phyloP scores from a whole-genome alignment of 2,329 filamentous ascomycete genomes.

The Colletotrichum sansevieriae region DNA sequence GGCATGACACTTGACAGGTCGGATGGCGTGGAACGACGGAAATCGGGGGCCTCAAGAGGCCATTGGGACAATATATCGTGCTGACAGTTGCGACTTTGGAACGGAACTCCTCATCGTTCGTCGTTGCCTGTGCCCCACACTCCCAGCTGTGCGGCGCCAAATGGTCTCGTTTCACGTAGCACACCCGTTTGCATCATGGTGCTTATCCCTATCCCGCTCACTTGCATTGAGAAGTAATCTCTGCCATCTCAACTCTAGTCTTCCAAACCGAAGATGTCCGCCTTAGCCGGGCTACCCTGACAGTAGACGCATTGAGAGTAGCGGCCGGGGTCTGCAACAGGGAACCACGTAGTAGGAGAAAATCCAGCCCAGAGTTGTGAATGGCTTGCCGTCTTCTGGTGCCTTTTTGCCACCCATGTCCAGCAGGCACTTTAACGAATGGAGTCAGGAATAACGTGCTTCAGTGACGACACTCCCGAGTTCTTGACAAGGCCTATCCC shows the following conservation, averaged over 20 bases:
- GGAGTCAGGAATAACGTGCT: not conserved
- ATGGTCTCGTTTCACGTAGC: conserved; percentile 37
- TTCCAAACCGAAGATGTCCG: conserved; percentile 20
- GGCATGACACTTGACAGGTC: conserved; percentile 28
- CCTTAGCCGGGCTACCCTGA: conserved; percentile 18
- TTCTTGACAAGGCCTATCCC: conserved; percentile 23
- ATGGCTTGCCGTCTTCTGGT: conserved; percentile 2
- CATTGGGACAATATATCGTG: conserved; percentile 8
- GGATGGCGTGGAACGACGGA: conserved; percentile 12
- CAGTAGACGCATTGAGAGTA: conserved; percentile 19
- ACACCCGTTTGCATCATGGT: conserved; percentile 31
- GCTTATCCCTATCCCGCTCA: conserved; percentile 5
- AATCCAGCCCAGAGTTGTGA: conserved; percentile 7
- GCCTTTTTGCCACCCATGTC: no score
- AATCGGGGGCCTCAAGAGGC: not conserved
- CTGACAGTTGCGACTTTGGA: conserved; percentile 1
- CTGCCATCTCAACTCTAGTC: conserved; percentile 40
- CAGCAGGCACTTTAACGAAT: not conserved
- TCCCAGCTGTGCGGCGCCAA: conserved; percentile 29
- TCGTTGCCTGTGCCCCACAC: not conserved
- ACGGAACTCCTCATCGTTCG: not conserved
- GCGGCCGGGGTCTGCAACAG: conserved; percentile 13
- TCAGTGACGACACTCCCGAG: not conserved
- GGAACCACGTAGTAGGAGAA: conserved; percentile 15
- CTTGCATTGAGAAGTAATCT: conserved; percentile 38